phyloP scores from a whole-genome alignment of 257 asterid genomes.

The Capsicum chinense region DNA sequence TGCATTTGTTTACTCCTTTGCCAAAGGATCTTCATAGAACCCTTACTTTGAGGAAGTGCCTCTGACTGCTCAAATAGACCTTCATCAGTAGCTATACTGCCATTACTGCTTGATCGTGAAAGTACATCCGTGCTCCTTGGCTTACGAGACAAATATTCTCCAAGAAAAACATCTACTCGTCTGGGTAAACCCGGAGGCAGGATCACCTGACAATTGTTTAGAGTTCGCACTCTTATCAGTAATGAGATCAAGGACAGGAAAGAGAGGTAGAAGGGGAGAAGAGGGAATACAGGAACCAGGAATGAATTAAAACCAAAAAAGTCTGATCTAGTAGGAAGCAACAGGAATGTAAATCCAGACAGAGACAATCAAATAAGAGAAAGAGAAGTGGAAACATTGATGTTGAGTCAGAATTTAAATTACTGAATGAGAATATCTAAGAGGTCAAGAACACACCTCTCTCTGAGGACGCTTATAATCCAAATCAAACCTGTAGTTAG shows the following conservation, averaged over 20 bases:
- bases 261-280: neutral
- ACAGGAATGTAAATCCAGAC: slow-evolving; percentile 19
- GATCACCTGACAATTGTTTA: slow-evolving; percentile 59
- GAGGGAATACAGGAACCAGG: slow-evolving; percentile 1
- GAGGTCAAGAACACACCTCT: slow-evolving; percentile 63
- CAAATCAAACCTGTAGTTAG: slow-evolving; percentile 92
- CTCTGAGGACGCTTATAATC: slow-evolving; percentile 97
- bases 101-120: slow-evolving; percentile 65
- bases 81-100: slow-evolving; percentile 68
- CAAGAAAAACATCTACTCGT: slow-evolving; percentile 59
- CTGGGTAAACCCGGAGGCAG: slow-evolving; percentile 72
- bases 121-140: slow-evolving; percentile 50
- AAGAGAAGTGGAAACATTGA: slow-evolving; percentile 12
- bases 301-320: slow-evolving; percentile 7
- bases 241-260: slow-evolving; percentile 12
- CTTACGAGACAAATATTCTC: slow-evolving; percentile 65
- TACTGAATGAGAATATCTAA: slow-evolving; percentile 18
- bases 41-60: slow-evolving; percentile 57
- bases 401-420: slow-evolving; percentile 1
- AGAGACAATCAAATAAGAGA: neutral
- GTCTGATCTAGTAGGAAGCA: slow-evolving; percentile 27
- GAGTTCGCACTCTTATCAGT: slow-evolving; percentile 20
- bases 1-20: slow-evolving; percentile 66
- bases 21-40: slow-evolving; percentile 54
- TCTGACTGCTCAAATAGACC: slow-evolving; percentile 79